Evolutionary conservation across 371 early-diverging fungal genomes (phyloP), one percentile per base, ranked within the genome.

Genomic region (Lichtheimia corymbifera): DNA sequence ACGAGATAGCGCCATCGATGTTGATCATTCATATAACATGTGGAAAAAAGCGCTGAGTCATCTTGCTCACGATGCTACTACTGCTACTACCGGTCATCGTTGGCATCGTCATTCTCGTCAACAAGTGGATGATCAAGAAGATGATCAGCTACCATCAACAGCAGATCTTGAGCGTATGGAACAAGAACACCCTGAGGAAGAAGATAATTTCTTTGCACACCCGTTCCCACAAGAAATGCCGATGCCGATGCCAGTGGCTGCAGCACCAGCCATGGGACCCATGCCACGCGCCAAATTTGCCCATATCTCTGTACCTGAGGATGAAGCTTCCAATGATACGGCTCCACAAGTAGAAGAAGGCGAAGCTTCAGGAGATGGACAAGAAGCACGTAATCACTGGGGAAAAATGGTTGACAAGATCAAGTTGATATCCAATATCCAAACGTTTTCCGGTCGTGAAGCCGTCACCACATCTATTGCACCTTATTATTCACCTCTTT

Each of bases 401-500:
- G 75, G 72, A 43, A 64, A 68, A 35, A 80, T 75, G 1, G 44
- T 74, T 4, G 77, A 80, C 51, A 73, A 65, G 27, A 40, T 80
- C 7, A 69, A 68, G 43, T 47, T 73, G 52, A 73, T 79, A 27
- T 56, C 75, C 0, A 56, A 68, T 30, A 50, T 73, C 7, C 68
- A 71, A 18, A 62, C 54, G 6, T 22, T 55, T 3, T 58, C 50
- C 13, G 56, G 53, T 42, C 61, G n/a, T 15, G 45, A 28, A 14
- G 52, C 40, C 40, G 17, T 41, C 11, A 54, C 30, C 20, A 50
- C 60, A 44, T 70, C 67, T 11, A 54, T 79, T 42, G 77, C 70
- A 2, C 74, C 80, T 2, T 79, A 71, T 61, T 79, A 70, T 57
- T 77, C 74, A 17, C 80, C 77, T 53, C 68, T 70, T 5, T 79